Evolutionary conservation across 441 rosid genomes (phyloP), one percentile per base, ranked within the genome.

Genomic region (Brassica balearica): DNA sequence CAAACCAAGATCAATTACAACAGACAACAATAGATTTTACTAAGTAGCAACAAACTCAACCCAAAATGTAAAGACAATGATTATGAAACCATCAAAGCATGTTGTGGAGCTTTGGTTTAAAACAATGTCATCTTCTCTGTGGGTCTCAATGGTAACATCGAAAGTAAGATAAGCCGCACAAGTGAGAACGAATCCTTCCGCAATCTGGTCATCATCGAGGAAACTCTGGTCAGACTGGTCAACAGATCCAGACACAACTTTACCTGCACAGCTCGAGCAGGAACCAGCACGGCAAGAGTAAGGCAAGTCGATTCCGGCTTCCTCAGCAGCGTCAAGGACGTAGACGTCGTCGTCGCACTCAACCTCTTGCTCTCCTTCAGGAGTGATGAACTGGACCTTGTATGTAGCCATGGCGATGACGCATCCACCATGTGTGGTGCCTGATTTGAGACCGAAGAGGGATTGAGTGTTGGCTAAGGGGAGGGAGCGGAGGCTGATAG

Each of bases 281-380:
- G 99, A 82, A 15, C 98, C 97, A 1, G 97, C 98, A 75, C 98
- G 84, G 88, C 99, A 96, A 0, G 98, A 92, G 97, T 90, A 96
- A 0, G 99, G 99, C 68, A 93, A 75, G 78, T 93, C 99, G 2
- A 93, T 46, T 1, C 97, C 98, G 0, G 2, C 3, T 32, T 89
- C 97, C 78, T 96, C 99, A 0, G 93, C 93, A 0, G 83, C 75
- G 84, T 95, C 98, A 1, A 93, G 87, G 70, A 93, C 85, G 84
- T 91, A 95, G 0, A 10, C 62, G 68, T 89, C 93, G 7, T 82
- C 89, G 1, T 88, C 93, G 79, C 90, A 87, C 0, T 84, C 82
- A 8, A 91, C 3, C 65, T 81, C 94, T 25, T 46, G 12, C 65
- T 80, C 80, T 3, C 97, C 99, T 0, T 79, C 95, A 0, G 99